A percentile compares a stretch with the other conserved stretches of the same genome.
These are phyloP conservation scores for Beauveria sp. DNA, from an alignment of 2,329 filamentous ascomycete genomes.

Conservation along the genomic window DNA sequence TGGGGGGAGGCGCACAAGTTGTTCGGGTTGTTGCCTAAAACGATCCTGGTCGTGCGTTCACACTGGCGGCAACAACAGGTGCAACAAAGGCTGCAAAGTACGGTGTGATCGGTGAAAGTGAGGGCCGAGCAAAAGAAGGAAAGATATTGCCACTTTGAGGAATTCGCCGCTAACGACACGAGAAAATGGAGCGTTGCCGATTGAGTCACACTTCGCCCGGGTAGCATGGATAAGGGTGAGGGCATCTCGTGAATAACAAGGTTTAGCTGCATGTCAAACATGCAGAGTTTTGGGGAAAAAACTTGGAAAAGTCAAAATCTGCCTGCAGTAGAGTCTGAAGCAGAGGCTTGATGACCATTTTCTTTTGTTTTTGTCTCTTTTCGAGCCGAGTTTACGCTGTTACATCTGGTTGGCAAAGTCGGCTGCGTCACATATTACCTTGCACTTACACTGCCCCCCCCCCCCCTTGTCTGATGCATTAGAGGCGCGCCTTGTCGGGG, in stretches of 20 bases:
- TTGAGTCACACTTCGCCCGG: neutral
- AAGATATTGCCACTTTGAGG: too few relatives aligned
- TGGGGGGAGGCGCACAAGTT: neutral
- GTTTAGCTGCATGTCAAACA: neutral
- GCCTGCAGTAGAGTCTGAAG: too few relatives aligned
- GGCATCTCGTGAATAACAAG: neutral
- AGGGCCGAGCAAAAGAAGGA: too few relatives aligned
- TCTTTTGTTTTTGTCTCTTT: neutral
- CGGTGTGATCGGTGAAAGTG: too few relatives aligned
- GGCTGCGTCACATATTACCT: neutral
- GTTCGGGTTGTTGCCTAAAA: conserved; percentile 3
- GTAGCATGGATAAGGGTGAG: neutral
- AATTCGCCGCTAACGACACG: neutral
- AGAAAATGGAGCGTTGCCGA: neutral
- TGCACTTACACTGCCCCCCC: neutral
- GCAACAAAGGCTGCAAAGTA: too few relatives aligned
- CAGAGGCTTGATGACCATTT: neutral
- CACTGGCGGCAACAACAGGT: too few relatives aligned
- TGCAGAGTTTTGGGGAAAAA: too few relatives aligned
- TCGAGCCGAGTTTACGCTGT: too few relatives aligned
- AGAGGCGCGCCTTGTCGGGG: neutral
- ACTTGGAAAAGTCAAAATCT: too few relatives aligned
- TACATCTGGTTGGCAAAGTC: neutral
- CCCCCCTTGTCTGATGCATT: neutral
- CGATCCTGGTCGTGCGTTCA: neutral